Evolutionary conservation across 768 basidiomycete species (phyloP), one percentile per base, ranked within the genome.

Genomic region (Hericium rajendrae): DNA sequence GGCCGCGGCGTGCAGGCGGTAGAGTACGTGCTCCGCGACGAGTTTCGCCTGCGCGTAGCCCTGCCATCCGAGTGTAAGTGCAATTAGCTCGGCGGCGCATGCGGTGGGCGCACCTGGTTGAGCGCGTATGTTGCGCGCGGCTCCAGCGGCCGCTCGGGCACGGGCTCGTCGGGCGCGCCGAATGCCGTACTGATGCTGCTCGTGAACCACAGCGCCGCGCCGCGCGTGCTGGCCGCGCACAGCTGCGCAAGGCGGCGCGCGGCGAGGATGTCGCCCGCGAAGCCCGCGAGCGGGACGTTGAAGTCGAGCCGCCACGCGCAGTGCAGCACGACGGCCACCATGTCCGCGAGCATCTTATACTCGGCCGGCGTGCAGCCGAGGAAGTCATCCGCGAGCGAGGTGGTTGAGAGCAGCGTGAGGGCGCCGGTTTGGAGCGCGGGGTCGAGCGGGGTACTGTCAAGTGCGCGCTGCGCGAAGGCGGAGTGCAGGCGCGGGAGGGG

Each of bases 1-100:
- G 5, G 40, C 38, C 16, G 22, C 22, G 43, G n/a, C 26, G 26
- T 26, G 46, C 4, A 56, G 41, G 8, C 43, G 28, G 41, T 28
- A 37, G 32, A 56, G 41, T 11, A 26, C 16, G 43, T 56, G 55
- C 18, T 56, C 55, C n/a, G 55, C 46, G 48, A 56, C 32, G n/a
- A 50, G 18, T 12, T 50, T 50, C 24, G 49, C 49, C 18, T 20
- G 22, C 8, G 49, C 49, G 24, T 40, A 56, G 46, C 48, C 46
- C 46, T 49, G 46, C 12, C 2, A 15, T 28, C 4, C 15, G 24
- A 41, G 40, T 11, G 28, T 32, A 1, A 18, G 40, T 41, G 40
- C 15, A 22, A 22, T 1, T 13, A 41, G 18, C 40, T 5, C 18
- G 40, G 18, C 15, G 40, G 40, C 16, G 43, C 5, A 46, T 22